Conservation (phyloP, 345 rosid genomes). For the Nasturtium officinale region DNA sequence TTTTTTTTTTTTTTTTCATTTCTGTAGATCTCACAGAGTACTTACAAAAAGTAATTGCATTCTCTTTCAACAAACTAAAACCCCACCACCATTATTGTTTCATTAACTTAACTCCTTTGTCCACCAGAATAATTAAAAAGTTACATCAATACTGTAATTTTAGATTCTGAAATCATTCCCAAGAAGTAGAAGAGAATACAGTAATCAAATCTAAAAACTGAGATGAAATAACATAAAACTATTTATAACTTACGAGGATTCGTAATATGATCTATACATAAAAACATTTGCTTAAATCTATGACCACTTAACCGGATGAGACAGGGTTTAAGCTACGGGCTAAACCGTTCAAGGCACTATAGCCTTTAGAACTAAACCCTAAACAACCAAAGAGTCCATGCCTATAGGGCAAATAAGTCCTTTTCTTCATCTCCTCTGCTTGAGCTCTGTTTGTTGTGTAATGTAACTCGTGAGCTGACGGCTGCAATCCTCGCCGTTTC, state of each 20-base stretch:
- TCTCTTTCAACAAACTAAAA: constrained; percentile 12
- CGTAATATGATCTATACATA: constrained; percentile 15
- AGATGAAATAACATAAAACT: constrained; percentile 22
- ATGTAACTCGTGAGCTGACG: constrained; percentile 90
- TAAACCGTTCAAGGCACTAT: constrained; percentile 87
- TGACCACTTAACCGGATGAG: constrained; percentile 59
- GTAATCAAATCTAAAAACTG: constrained; percentile 20
- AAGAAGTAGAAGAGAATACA: constrained; percentile 18
- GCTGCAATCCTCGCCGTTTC: constrained; percentile 72
- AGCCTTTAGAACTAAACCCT: constrained; percentile 95
- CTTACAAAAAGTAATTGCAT: constrained; percentile 24
- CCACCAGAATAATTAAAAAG: constrained; percentile 2
- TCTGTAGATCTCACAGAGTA: constrained; percentile 28
- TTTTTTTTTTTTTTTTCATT: not conserved
- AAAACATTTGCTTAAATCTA: constrained; percentile 26
- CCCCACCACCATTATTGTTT: constrained; percentile 40
- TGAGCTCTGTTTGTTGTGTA: constrained; percentile 91
- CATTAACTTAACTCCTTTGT: constrained; percentile 16
- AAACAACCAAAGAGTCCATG: constrained; percentile 95
- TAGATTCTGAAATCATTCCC: constrained; percentile 28
- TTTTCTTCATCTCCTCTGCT: constrained; percentile 96
- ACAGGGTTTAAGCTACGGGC: constrained; percentile 92
- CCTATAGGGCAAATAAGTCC: constrained; percentile 87
- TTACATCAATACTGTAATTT: constrained; percentile 17
- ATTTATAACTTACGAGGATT: constrained; percentile 15